These are phyloP conservation scores for Sophora flavescens DNA, from an alignment of 306 rosid species.

Conservation along the genomic window DNA sequence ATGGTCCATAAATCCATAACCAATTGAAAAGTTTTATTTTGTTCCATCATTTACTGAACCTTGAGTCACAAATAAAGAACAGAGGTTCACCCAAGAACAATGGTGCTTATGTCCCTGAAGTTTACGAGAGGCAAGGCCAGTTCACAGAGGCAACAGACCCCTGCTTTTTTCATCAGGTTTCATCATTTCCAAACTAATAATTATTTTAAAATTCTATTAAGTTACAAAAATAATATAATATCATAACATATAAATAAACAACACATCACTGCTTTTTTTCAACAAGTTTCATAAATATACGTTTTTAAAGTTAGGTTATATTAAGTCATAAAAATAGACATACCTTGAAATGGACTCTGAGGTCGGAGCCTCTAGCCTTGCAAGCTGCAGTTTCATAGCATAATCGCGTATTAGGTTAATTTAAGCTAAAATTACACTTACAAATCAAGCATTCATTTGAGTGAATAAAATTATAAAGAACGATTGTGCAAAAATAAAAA, in stretches of 20 bases:
- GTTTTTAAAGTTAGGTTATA: too few relatives aligned
- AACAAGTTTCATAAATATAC: slow-evolving; percentile 7
- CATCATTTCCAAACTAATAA: too few relatives aligned
- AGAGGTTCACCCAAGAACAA: slow-evolving; percentile 83
- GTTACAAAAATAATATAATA: too few relatives aligned
- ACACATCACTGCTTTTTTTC: slow-evolving; percentile 52
- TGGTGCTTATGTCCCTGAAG: slow-evolving; percentile 60
- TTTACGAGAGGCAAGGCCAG: slow-evolving; percentile 55
- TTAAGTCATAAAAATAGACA: neutral
- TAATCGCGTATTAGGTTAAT: slow-evolving; percentile 34
- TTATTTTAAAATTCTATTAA: too few relatives aligned
- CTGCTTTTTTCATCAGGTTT: slow-evolving; percentile 49
- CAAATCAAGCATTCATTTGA: neutral
- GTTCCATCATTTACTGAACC: slow-evolving; percentile 69
- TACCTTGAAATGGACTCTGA: slow-evolving; percentile 96
- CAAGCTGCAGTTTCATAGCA: slow-evolving; percentile 64
- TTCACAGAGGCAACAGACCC: slow-evolving; percentile 56
- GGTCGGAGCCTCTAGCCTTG: slow-evolving; percentile 95
- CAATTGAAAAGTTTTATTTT: neutral
- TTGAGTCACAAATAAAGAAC: slow-evolving; percentile 47
- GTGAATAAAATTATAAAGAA: neutral
- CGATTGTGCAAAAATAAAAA: too few relatives aligned
- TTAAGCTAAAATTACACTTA: neutral
- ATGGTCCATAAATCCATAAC: neutral
- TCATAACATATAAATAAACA: neutral